phyloP scores from a whole-genome alignment of 441 rosid species.

The Populus trichocarpa region DNA sequence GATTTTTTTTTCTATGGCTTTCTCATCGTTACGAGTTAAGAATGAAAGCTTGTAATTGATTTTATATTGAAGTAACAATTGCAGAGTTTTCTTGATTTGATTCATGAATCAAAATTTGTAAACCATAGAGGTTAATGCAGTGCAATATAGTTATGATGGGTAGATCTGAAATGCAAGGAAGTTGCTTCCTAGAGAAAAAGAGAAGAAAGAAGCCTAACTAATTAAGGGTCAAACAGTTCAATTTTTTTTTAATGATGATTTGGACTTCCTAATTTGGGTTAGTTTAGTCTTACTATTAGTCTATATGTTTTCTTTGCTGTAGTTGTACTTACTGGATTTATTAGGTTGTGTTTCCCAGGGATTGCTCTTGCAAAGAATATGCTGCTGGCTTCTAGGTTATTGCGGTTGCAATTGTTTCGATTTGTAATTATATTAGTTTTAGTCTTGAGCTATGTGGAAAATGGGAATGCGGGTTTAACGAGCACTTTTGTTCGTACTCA shows the following conservation, averaged over 20 bases:
- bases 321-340: not conserved
- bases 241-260: not conserved
- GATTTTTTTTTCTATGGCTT: not conserved
- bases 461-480: conserved; percentile 29
- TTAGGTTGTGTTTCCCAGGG: not conserved
- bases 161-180: not conserved
- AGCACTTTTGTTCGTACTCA: conserved; percentile 34
- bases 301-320: not conserved
- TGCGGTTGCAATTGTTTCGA: conserved; percentile 7
- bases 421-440: not conserved
- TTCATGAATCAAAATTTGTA: no score
- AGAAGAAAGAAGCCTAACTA: not conserved
- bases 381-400: not conserved
- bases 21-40: not conserved
- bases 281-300: not conserved
- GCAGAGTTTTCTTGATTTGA: not conserved
- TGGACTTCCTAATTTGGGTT: not conserved
- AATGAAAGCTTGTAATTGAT: not conserved
- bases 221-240: not conserved
- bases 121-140: not conserved
- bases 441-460: conserved; percentile 7
- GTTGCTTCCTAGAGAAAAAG: not conserved
- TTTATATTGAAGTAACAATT: no score
- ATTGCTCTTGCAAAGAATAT: not conserved
- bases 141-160: not conserved